These are phyloP conservation scores for Taiozyma sp. DNA, from an alignment of 1,139 yeast genomes.

Conservation along the genomic window DNA sequence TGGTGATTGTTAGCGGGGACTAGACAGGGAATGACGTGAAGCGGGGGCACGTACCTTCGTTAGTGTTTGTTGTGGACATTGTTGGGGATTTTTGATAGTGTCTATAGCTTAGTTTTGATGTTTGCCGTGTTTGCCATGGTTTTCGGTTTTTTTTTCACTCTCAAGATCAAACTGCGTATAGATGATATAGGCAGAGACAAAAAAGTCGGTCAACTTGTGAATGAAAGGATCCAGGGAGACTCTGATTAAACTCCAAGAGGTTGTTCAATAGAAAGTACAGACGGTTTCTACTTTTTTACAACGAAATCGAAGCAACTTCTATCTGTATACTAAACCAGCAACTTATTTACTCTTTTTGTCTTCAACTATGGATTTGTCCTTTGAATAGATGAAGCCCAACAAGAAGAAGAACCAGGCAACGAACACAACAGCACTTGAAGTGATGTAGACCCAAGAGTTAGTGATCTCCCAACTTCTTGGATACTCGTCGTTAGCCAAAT, in stretches of 20 bases:
- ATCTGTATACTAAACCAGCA: not conserved
- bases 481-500: conserved; percentile 93
- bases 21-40: not conserved
- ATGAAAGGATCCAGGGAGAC: not conserved
- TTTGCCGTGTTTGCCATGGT: not conserved
- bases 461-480: conserved; percentile 91
- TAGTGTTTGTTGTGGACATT: not conserved
- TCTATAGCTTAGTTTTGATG: not conserved
- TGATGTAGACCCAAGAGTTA: conserved; percentile 87
- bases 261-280: too few species aligned
- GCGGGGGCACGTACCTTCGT: not conserved
- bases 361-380: conserved; percentile 15
- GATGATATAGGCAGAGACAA: not conserved
- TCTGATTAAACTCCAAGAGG: too few species aligned
- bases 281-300: not conserved
- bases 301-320: not conserved
- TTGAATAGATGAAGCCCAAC: conserved; percentile 43
- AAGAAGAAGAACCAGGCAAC: conserved; percentile 75
- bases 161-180: not conserved
- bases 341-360: conserved; percentile 17
- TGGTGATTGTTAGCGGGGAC: not conserved
- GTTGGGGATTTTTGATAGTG: not conserved
- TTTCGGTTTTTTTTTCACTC: not conserved
- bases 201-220: not conserved
- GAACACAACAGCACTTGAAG: conserved; percentile 66